Percentiles rank a stretch among this genome's conserved stretches.
These are phyloP conservation scores for Mrakiaceae sp. DNA, from an alignment of 1,284 basidiomycete species.

Conservation along the genomic window DNA sequence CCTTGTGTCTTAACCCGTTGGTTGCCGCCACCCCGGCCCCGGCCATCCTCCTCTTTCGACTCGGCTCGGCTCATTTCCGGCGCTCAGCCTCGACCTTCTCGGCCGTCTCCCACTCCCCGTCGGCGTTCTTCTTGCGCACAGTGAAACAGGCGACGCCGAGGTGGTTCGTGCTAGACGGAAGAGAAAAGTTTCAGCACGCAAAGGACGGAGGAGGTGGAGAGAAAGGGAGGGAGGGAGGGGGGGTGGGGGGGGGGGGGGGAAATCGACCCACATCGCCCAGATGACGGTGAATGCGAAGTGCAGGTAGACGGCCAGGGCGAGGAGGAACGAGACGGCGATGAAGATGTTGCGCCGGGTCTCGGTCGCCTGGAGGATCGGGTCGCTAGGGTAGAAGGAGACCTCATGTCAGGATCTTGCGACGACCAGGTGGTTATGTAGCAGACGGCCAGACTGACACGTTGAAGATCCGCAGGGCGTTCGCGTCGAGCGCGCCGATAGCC, in stretches of 20 bases:
- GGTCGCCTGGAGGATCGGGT: slow-evolving; percentile 55
- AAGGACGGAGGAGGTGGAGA: neutral
- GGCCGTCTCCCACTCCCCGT: slow-evolving; percentile 55
- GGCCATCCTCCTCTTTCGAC: no score
- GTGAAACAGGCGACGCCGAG: slow-evolving; percentile 84
- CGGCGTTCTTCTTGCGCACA: slow-evolving; percentile 63
- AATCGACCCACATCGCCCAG: slow-evolving; percentile 48
- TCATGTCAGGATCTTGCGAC: neutral
- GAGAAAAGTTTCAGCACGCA: neutral
- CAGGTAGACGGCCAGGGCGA: slow-evolving; percentile 60
- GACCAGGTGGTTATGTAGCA: neutral
- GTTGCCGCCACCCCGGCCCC: no score
- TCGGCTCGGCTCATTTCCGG: no score
- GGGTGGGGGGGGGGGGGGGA: neutral
- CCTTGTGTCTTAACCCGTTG: no score
- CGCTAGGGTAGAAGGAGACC: slow-evolving; percentile 31
- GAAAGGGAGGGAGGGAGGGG: neutral
- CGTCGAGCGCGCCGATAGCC: slow-evolving; percentile 66
- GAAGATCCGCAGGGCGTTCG: slow-evolving; percentile 57
- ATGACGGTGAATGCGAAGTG: slow-evolving; percentile 74
- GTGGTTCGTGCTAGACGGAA: slow-evolving; percentile 49
- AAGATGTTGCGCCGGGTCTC: slow-evolving; percentile 35
- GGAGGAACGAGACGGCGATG: slow-evolving; percentile 43
- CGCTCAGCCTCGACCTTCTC: slow-evolving; percentile 25
- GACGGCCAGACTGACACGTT: slow-evolving; percentile 44